Evolutionary conservation across 305 asterid species (phyloP), one percentile per base, ranked within the genome.

Genomic region (Fraxinus velutina): DNA sequence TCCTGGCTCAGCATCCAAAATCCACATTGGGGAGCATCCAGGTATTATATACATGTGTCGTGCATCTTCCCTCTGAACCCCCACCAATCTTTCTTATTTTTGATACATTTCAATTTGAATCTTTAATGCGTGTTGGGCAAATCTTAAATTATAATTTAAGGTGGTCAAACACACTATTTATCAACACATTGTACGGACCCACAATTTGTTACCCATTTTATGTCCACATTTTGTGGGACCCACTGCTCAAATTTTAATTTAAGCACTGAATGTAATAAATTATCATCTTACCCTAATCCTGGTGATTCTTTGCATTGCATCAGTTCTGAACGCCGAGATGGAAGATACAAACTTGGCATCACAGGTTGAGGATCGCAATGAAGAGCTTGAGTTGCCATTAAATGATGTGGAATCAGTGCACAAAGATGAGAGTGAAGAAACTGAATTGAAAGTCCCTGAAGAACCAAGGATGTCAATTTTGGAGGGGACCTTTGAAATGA

Each of bases 291-390:
- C 64, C 68, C 7, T 78, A 73, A 78, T 83, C 39, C 66, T 79
- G 57, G 60, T 79, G 72, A 42, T 84, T 68, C 83, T 78, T 75
- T 74, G 32, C 66, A 79, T 76, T 84, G 70, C 82, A 73, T 84
- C 92, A 92, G 97, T 76, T 75, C 83, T 89, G 86, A 83, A 85
- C 85, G 71, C 84, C 52, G 90, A 75, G 80, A 88, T 73, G 83
- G 89, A 86, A 83, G 92, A 64, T 71, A 57, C 84, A 77, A 86
- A 78, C 44, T 21, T 75, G 79, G 64, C 81, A 79, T 83, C 90
- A 78, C 82, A 75, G 79, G 82, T 30, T 83, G 83, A 80, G 73
- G 83, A 79, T 34, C 81, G 79, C 64, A 85, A 84, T 77, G 88
- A 39, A 76, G 88, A 86, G 85, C 78, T 36, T 34, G 81, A 73